Percentiles rank a stretch among this genome's conserved stretches.
Evolutionary conservation across 1,139 yeast genomes (phyloP).

Genomic region (Meyerozyma smithsonii): DNA sequence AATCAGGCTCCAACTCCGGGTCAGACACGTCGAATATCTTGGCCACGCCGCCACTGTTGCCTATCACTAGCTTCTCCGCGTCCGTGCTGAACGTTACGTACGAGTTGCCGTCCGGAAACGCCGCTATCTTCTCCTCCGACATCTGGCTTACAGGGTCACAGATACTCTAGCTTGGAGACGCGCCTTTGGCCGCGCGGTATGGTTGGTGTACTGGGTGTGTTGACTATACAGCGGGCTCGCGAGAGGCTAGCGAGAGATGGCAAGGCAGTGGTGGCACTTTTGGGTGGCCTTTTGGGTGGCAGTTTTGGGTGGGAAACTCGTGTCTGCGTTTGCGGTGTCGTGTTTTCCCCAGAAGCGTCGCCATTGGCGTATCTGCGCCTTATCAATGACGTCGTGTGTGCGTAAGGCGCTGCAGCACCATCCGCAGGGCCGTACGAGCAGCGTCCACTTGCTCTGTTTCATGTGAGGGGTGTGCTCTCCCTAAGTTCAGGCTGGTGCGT

Average conservation of each 20-base stretch:
- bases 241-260: neutral
- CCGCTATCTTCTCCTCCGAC: conserved; percentile 24
- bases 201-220: neutral
- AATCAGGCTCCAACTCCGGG: conserved; percentile 50
- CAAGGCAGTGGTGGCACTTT: neutral
- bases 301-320: too few species aligned
- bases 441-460: neutral
- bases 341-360: too few species aligned
- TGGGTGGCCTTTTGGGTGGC: too few species aligned
- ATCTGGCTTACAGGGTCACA: too few species aligned
- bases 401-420: too few species aligned
- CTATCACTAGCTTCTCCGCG: conserved; percentile 39
- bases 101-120: conserved; percentile 47
- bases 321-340: too few species aligned
- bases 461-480: too few species aligned
- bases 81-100: conserved; percentile 31
- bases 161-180: too few species aligned
- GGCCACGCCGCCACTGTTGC: conserved; percentile 46
- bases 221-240: neutral
- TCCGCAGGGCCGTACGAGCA: neutral
- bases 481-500: neutral
- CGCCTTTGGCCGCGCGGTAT: too few species aligned
- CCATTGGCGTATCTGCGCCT: too few species aligned
- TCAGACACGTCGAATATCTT: conserved; percentile 44
- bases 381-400: too few species aligned